These are phyloP conservation scores for Colletotrichum theobromicola DNA, from an alignment of 2,329 filamentous ascomycete species.

Conservation along the genomic window DNA sequence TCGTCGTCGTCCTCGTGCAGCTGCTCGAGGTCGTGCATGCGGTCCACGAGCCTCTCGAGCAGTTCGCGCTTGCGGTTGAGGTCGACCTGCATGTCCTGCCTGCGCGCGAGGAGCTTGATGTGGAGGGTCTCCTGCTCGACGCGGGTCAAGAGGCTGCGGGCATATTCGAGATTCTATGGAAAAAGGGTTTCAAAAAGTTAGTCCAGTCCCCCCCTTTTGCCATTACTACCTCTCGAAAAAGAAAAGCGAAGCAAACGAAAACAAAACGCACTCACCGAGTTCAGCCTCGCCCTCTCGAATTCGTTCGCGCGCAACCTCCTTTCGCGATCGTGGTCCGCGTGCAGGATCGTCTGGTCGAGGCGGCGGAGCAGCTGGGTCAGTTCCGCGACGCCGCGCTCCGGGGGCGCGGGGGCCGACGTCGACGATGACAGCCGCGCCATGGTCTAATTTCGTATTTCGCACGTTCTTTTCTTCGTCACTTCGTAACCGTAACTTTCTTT, in stretches of 20 bases:
- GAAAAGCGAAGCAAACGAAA: neutral
- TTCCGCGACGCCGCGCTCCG: constrained; percentile 45
- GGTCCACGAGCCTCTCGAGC: constrained; percentile 69
- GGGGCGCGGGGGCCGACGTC: constrained; percentile 13
- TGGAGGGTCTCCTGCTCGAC: constrained; percentile 71
- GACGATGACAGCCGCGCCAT: constrained; percentile 20
- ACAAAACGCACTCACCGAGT: constrained; percentile 38
- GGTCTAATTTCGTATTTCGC: neutral
- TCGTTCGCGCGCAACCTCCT: constrained; percentile 63
- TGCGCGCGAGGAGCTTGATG: constrained; percentile 63
- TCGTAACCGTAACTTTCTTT: neutral
- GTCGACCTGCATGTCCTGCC: constrained; percentile 66
- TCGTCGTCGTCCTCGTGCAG: constrained; percentile 42
- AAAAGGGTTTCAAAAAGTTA: neutral
- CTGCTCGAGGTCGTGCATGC: constrained; percentile 72
- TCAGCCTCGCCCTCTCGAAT: constrained; percentile 62
- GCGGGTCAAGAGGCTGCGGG: constrained; percentile 69
- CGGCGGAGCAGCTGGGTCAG: constrained; percentile 70
- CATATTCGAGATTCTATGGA: constrained; percentile 76
- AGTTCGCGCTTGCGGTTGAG: constrained; percentile 69
- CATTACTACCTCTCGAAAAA: too few species aligned
- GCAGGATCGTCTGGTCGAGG: constrained; percentile 69
- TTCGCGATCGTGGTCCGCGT: constrained; percentile 64
- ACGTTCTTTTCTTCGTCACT: neutral
- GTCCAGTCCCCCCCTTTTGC: neutral